Evolutionary conservation across 2,329 filamentous ascomycete genomes (phyloP).

Genomic region (Pestalotiopsis sp.): DNA sequence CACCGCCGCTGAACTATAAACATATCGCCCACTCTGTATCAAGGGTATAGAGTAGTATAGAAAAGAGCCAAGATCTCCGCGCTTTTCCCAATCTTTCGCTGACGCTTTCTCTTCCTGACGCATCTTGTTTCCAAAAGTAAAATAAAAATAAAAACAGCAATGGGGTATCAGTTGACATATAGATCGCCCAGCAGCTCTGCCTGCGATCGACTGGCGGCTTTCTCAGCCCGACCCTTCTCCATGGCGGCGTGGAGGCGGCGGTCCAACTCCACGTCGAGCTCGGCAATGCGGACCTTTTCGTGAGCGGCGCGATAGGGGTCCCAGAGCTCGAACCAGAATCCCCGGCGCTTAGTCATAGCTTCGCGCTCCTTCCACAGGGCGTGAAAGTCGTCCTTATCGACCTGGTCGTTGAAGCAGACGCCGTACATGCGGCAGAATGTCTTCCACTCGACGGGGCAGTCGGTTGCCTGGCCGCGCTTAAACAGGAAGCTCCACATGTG

Average conservation of each 20-base stretch:
- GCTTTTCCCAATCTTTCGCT: not conserved
- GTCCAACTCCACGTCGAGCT: constrained; percentile 24
- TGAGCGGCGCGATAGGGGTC: constrained; percentile 22
- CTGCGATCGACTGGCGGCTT: constrained; percentile 6
- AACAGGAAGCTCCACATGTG: constrained; percentile 38
- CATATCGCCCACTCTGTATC: not conserved
- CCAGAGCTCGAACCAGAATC: constrained; percentile 22
- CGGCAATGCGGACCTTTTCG: constrained; percentile 22
- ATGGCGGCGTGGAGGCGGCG: constrained; percentile 5
- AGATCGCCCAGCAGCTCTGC: constrained; percentile 1
- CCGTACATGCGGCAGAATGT: constrained; percentile 36
- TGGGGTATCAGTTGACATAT: constrained; percentile 1
- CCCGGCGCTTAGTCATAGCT: constrained; percentile 19
- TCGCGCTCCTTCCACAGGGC: constrained; percentile 24
- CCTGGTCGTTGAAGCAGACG: constrained; percentile 32
- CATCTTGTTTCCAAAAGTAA: not conserved
- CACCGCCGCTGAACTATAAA: not conserved
- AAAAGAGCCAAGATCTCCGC: not conserved
- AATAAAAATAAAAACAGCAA: not conserved
- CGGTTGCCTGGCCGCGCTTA: constrained; percentile 33
- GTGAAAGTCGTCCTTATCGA: constrained; percentile 18
- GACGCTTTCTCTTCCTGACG: not conserved
- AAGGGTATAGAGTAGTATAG: not conserved
- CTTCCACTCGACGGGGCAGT: constrained; percentile 46
- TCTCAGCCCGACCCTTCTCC: not conserved